Conservation (phyloP, 176 grass and related monocot genomes). For the Tillandsia leiboldiana region DNA sequence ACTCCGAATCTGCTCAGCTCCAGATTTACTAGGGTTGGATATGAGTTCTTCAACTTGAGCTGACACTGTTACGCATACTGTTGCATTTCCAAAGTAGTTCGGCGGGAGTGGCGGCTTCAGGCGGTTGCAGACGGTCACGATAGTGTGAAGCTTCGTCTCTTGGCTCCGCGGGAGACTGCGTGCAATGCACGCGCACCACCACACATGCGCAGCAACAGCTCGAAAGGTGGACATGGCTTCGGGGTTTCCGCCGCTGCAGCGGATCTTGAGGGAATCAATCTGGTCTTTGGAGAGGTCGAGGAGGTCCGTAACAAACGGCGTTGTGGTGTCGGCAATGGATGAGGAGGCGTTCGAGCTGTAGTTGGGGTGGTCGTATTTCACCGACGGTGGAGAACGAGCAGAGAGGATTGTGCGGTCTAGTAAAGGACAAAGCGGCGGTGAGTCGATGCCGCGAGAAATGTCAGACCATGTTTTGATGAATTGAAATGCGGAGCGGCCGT, state of each 20-base stretch:
- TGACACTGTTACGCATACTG: constrained; percentile 5
- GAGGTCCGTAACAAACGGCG: background rate
- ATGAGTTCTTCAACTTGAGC: background rate
- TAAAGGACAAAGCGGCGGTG: constrained; percentile 4
- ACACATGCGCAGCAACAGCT: constrained; percentile 15
- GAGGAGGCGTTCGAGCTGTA: background rate
- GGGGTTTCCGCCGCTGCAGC: background rate
- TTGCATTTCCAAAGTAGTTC: constrained; percentile 22
- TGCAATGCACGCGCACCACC: constrained; percentile 22
- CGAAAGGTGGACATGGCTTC: constrained; percentile 6
- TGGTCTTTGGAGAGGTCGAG: background rate
- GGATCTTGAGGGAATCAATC: background rate
- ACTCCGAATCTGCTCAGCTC: background rate
- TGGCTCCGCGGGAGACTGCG: background rate
- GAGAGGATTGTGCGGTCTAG: constrained; percentile 42
- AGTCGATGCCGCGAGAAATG: constrained; percentile 4
- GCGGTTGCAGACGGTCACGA: constrained; percentile 4
- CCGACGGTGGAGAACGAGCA: background rate
- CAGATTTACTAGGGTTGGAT: background rate
- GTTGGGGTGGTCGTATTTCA: background rate
- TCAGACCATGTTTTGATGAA: constrained; percentile 44
- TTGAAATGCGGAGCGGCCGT: constrained; percentile 30
- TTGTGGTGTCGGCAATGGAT: background rate
- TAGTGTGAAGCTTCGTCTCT: constrained; percentile 1
- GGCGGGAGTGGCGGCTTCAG: constrained; percentile 13